Evolutionary conservation across 345 rosid species (phyloP), one percentile per base, ranked within the genome.

Genomic region (Carallia brachiata): DNA sequence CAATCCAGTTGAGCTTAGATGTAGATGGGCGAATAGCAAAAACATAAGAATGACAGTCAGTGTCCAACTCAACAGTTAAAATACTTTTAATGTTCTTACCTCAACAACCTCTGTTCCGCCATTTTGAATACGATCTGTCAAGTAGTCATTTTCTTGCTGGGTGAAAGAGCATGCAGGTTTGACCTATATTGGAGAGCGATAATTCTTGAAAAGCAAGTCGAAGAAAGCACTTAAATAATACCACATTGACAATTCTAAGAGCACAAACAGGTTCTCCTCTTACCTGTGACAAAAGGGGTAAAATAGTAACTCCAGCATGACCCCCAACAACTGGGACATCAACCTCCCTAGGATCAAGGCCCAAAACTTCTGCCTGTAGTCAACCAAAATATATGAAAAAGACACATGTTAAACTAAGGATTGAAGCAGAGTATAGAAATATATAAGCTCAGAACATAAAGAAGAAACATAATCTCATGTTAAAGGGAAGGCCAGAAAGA

Each of bases 81-180:
- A 55, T 19, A 1, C 16, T 19, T 23, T 16, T 6, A 44, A 44
- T 15, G 40, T 30, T 16, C 6, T 78, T 80, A 91, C 97, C 95
- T 91, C 97, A 9, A 91, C 99, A 64, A 95, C 97, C 80, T 95
- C 98, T 68, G 96, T 92, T 44, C 99, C 99, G 61, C 99, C 99
- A 61, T 95, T 95, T 77, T 95, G 98, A 76, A 95, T 92, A 63
- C 98, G 99, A 77, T 84, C 73, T 2, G 97, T 95, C 81, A 95
- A 81, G 82, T 88, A 87, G 23, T 88, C 94, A 4, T 88, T 84
- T 84, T 95, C 99, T 59, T 86, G 81, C 34, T 78, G 87, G 39
- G 89, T 90, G 83, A 92, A 92, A 7, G 94, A 80, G 78, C 89
- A 84, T 48, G 94, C 76, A 67, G 98, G 98, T 81, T 86, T 92